phyloP scores from a whole-genome alignment of 306 rosid genomes.

The Ammopiptanthus mongolicus region DNA sequence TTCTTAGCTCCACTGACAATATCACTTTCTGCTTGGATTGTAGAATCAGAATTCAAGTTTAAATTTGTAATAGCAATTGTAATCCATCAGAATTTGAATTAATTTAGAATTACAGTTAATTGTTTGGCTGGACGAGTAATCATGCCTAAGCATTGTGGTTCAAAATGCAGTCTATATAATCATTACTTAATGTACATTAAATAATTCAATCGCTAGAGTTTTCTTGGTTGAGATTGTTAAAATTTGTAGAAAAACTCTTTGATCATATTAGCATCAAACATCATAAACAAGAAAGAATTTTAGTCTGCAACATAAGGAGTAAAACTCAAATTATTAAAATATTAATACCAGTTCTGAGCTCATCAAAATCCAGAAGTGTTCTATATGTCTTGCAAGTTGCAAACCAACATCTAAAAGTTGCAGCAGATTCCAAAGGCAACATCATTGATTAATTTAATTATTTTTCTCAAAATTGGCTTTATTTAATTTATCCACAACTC shows the following conservation, averaged over 20 bases:
- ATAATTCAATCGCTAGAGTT: neutral
- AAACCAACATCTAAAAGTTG: neutral
- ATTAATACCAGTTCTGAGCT: too few relatives aligned
- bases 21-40: neutral
- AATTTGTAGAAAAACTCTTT: neutral
- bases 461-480: neutral
- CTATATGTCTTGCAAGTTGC: neutral
- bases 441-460: neutral
- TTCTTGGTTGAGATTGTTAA: neutral
- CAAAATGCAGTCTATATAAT: neutral
- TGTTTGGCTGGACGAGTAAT: neutral
- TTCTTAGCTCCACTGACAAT: neutral
- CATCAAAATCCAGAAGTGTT: too few relatives aligned
- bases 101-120: neutral
- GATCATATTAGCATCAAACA: neutral
- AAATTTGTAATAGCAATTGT: neutral
- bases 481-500: slow-evolving; percentile 4
- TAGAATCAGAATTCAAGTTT: neutral
- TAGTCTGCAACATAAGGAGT: neutral
- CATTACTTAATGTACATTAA: neutral
- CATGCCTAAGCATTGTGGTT: neutral
- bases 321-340: neutral
- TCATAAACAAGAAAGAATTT: neutral
- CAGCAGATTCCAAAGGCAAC: neutral
- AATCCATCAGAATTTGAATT: neutral